These are phyloP conservation scores for Rubia tinctorum DNA, from an alignment of 305 asterid species.

Conservation along the genomic window DNA sequence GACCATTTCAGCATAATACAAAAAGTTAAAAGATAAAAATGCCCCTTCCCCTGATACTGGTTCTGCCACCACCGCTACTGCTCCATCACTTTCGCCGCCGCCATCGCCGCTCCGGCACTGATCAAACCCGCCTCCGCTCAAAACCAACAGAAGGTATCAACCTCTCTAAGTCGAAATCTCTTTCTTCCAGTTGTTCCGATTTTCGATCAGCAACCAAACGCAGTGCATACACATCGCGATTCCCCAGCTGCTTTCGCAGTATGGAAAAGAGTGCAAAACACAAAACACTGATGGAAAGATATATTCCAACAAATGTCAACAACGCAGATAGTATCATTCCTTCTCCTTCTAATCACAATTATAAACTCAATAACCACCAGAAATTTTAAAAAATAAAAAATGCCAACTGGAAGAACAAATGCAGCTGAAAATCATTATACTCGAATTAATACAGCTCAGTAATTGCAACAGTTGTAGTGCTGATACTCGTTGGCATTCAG, in stretches of 20 bases:
- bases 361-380: slow-evolving; percentile 1
- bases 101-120: no score
- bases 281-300: slow-evolving; percentile 55
- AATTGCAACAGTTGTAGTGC: no score
- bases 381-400: not conserved
- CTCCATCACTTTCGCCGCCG: no score
- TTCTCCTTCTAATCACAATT: slow-evolving; percentile 21
- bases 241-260: slow-evolving; percentile 61
- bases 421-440: not conserved
- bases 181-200: slow-evolving; percentile 23
- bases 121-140: no score
- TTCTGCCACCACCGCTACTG: no score
- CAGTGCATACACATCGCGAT: slow-evolving; percentile 66
- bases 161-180: slow-evolving; percentile 35
- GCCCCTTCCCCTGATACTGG: no score
- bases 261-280: slow-evolving; percentile 58
- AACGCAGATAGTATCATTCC: slow-evolving; percentile 93
- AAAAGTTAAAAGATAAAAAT: no score
- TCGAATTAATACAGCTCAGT: not conserved
- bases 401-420: not conserved
- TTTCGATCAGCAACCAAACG: slow-evolving; percentile 78
- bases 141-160: slow-evolving; percentile 55
- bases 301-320: slow-evolving; percentile 81
- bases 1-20: no score
- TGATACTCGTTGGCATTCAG: not conserved